Percentiles rank a stretch among this genome's conserved stretches.
These are phyloP conservation scores for Macrophomina tecta DNA, from an alignment of 2,329 filamentous ascomycete genomes.

Conservation along the genomic window DNA sequence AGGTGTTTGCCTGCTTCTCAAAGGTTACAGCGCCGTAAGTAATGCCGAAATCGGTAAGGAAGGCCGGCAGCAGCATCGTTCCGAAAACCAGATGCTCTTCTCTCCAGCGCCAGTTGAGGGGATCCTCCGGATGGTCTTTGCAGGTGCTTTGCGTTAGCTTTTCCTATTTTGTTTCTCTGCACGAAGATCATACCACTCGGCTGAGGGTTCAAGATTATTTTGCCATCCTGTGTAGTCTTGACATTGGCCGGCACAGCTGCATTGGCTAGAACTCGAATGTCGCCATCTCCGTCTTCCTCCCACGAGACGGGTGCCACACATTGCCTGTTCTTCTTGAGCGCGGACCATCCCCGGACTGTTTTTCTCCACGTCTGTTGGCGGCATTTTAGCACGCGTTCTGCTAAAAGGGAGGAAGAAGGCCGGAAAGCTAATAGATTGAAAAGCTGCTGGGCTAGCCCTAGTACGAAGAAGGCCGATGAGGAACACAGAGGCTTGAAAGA, in stretches of 20 bases:
- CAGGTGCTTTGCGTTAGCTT: neutral
- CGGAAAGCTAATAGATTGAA: neutral
- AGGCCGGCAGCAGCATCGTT: slow-evolving; percentile 31
- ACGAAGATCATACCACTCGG: slow-evolving; percentile 47
- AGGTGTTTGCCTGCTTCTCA: slow-evolving; percentile 28
- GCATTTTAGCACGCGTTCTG: neutral
- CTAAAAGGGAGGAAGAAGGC: neutral
- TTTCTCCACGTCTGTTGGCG: neutral
- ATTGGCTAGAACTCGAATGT: slow-evolving; percentile 1
- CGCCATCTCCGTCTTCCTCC: neutral
- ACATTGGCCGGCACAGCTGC: slow-evolving; percentile 30
- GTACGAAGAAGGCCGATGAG: neutral
- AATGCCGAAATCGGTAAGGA: slow-evolving; percentile 33
- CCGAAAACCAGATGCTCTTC: slow-evolving; percentile 37
- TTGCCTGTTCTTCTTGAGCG: neutral
- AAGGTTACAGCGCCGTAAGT: slow-evolving; percentile 31
- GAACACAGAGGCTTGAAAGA: neutral
- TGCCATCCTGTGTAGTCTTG: slow-evolving; percentile 45
- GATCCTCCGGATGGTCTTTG: slow-evolving; percentile 35
- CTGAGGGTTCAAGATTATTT: slow-evolving; percentile 60
- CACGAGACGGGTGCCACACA: neutral
- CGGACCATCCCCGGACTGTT: neutral
- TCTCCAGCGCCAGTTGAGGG: slow-evolving; percentile 40
- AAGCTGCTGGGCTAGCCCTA: neutral
- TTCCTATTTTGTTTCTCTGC: neutral